A percentile compares a stretch with the other conserved stretches of the same genome.
Conservation (phyloP, 768 basidiomycete genomes). For the Mycena albidolilacea region DNA sequence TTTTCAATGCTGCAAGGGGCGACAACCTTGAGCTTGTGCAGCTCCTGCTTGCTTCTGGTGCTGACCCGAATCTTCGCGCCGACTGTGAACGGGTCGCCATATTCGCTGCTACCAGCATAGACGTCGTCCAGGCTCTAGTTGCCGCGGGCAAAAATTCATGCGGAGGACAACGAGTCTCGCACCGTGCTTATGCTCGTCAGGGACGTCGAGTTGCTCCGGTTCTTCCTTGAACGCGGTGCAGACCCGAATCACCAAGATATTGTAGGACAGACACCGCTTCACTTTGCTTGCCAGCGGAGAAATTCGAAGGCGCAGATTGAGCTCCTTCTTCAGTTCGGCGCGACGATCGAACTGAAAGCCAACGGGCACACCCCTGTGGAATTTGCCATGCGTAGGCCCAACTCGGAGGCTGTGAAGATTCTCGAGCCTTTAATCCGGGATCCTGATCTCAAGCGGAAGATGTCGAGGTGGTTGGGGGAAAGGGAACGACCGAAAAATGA, state of each 20-base stretch:
- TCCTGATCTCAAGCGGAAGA: background rate
- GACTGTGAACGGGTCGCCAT: background rate
- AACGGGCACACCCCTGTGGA: background rate
- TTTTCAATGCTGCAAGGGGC: background rate
- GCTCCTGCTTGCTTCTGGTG: background rate
- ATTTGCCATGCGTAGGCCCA: background rate
- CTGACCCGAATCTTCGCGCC: background rate
- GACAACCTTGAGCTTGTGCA: background rate
- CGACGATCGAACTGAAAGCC: background rate
- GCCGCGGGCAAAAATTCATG: background rate
- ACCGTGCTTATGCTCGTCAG: background rate
- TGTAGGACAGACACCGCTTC: background rate
- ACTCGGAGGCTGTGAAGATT: background rate
- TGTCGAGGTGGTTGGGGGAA: background rate
- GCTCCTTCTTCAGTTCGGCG: constrained; percentile 7
- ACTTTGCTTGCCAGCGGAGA: background rate
- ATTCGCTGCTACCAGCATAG: background rate
- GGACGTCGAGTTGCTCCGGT: background rate
- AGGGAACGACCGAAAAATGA: background rate
- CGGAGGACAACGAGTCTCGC: background rate
- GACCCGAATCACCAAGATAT: background rate
- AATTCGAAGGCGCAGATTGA: background rate
- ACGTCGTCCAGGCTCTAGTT: background rate
- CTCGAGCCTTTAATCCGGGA: background rate
- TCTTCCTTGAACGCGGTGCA: background rate